These are phyloP conservation scores for Spergularia azorica DNA, from an alignment of 179 eudicot genomes.

Conservation along the genomic window DNA sequence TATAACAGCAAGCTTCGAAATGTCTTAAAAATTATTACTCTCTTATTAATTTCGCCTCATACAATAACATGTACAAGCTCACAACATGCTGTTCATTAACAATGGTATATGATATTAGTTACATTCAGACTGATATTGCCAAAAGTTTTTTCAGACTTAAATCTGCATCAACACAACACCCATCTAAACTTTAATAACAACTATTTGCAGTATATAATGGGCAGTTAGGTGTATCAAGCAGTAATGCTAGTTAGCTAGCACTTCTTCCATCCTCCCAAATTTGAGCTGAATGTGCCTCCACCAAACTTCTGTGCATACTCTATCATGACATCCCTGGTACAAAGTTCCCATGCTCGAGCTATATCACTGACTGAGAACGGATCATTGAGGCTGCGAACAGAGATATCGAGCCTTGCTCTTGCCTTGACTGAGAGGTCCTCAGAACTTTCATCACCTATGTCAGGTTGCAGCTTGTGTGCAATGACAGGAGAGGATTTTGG, in stretches of 20 bases:
- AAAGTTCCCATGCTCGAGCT: slow-evolving; percentile 66
- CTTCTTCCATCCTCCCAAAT: slow-evolving; percentile 66
- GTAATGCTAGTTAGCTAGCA: slow-evolving; percentile 35
- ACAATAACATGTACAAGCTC: not conserved
- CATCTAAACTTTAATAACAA: not conserved
- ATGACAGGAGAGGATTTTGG: slow-evolving; percentile 42
- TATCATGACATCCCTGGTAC: slow-evolving; percentile 57
- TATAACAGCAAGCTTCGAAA: no score
- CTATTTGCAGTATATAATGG: slow-evolving; percentile 2
- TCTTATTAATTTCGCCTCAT: no score
- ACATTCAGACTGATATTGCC: not conserved
- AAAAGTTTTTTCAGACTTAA: no score
- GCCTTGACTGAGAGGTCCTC: slow-evolving; percentile 59
- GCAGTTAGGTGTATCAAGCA: slow-evolving; percentile 24
- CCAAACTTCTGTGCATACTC: slow-evolving; percentile 60
- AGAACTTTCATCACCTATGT: slow-evolving; percentile 36
- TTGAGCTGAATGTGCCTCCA: slow-evolving; percentile 75
- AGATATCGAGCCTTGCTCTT: slow-evolving; percentile 51
- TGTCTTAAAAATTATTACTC: no score
- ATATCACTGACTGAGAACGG: slow-evolving; percentile 68
- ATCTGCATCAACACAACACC: not conserved
- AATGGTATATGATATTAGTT: no score
- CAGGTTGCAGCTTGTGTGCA: slow-evolving; percentile 34
- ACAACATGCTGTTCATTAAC: not conserved
- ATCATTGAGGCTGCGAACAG: slow-evolving; percentile 50